Evolutionary conservation across 2,329 filamentous ascomycete genomes (phyloP), one percentile per base, ranked within the genome.

Genomic region (Chrysosporium queenslandicum): DNA sequence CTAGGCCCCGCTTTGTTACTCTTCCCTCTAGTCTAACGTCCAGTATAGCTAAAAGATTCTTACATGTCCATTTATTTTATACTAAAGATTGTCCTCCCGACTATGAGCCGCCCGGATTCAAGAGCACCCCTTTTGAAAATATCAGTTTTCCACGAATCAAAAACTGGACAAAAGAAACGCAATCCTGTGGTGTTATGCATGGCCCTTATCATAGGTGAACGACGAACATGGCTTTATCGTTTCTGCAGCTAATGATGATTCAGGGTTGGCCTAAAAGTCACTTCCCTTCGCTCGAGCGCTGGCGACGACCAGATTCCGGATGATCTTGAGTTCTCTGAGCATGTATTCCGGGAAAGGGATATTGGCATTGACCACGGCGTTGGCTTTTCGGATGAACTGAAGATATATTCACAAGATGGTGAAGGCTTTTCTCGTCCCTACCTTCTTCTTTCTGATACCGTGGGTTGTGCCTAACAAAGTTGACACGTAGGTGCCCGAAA

Each of bases 41-140:
- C 16, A 18, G 29, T 30, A 12, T 55, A 71, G 68, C 60, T 36
- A 64, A 65, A 46, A 64, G 72, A 30, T 70, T 63, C 47, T 56
- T 77, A 9, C 69, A 67, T 8, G 67, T 76, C 56, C 66, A 71
- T 46, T 61, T 77, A 2, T 67, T 71, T 50, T 75, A 74, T 57
- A 70, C 64, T 2, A 63, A 71, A n/a, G 60, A 68, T 14, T 68
- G 66, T 47, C 64, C 68, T 7, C 46, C 56, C 25, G 60, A 64
- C 2, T 73, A 74, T 56, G 63, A 71, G 43, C 68, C 72, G 16
- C 61, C 61, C n/a, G 72, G 71, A 2, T 75, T 74, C 45, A 58
- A 60, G 8, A 56, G 58, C 8, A 59, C 59, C 16, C 59, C 56
- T 4, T 59, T 64, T 27, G 58, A 62, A 27, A 59, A 55, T 0